Conservation (phyloP, 75 land plant genomes). For the Gnetum montanum region DNA sequence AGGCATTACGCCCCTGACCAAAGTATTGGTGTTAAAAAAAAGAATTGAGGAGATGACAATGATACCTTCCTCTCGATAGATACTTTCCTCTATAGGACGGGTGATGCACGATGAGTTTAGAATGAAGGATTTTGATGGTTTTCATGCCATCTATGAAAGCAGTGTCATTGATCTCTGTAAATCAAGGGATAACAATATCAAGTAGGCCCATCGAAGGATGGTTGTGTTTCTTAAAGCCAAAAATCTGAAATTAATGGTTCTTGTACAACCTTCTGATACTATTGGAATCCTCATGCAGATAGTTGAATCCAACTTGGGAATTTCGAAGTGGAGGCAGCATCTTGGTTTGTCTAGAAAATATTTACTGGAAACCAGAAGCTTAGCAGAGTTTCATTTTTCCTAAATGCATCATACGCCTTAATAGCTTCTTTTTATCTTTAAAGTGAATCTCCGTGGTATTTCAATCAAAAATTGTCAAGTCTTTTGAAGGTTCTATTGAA, state of each 20-base stretch:
- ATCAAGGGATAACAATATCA: conserved; percentile 42
- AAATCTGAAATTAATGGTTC: conserved; percentile 18
- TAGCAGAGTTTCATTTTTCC: too few species aligned
- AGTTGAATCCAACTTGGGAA: conserved; percentile 29
- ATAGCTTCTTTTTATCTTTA: too few species aligned
- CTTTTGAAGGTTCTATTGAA: too few species aligned
- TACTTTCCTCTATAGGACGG: conserved; percentile 34
- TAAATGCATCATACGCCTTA: too few species aligned
- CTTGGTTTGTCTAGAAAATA: conserved; percentile 28
- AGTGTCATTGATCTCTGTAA: conserved; percentile 36
- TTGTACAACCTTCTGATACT: conserved; percentile 27
- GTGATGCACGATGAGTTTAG: conserved; percentile 42
- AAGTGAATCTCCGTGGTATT: too few species aligned
- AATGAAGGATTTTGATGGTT: conserved; percentile 29
- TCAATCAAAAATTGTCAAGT: too few species aligned
- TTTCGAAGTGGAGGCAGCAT: conserved; percentile 37
- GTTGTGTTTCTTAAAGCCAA: conserved; percentile 20
- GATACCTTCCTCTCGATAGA: conserved; percentile 30
- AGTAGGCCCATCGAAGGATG: conserved; percentile 39
- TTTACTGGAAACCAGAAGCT: too few species aligned
- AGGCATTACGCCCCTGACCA: conserved; percentile 22
- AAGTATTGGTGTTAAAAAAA: conserved; percentile 21
- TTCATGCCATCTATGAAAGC: conserved; percentile 34
- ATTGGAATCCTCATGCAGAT: conserved; percentile 18
- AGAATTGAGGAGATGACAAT: conserved; percentile 26